These are phyloP conservation scores for Ophiostoma himal-ulmi DNA, from an alignment of 2,329 filamentous ascomycete genomes.

Conservation along the genomic window DNA sequence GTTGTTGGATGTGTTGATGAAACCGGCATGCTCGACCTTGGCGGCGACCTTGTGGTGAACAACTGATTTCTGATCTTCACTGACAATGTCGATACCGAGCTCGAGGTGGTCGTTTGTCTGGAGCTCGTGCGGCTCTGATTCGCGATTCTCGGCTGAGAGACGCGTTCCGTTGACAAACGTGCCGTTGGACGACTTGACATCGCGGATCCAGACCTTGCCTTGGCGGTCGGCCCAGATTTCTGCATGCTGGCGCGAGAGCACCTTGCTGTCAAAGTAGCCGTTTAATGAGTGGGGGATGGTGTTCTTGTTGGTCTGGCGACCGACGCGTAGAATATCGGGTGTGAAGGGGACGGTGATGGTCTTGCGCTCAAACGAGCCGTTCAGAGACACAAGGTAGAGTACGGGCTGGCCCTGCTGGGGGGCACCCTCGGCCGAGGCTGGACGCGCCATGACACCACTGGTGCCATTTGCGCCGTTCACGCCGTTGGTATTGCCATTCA, in stretches of 20 bases:
- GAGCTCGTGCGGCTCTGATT: slow-evolving; percentile 91
- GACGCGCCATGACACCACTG: slow-evolving; percentile 53
- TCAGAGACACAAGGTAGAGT: slow-evolving; percentile 80
- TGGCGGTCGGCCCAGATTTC: slow-evolving; percentile 85
- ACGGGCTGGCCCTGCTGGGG: slow-evolving; percentile 62
- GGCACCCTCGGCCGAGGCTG: slow-evolving; percentile 53
- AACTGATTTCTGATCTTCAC: slow-evolving; percentile 96
- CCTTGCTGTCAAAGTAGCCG: slow-evolving; percentile 97
- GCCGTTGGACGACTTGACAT: slow-evolving; percentile 97
- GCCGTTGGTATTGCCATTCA: not conserved
- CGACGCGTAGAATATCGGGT: slow-evolving; percentile 91
- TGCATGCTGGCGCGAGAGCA: slow-evolving; percentile 90
- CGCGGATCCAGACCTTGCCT: slow-evolving; percentile 90
- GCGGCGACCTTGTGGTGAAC: slow-evolving; percentile 98
- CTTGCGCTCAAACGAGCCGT: slow-evolving; percentile 95
- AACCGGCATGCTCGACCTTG: slow-evolving; percentile 91
- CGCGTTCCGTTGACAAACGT: slow-evolving; percentile 94
- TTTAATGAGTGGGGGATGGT: slow-evolving; percentile 86
- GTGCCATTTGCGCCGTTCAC: slow-evolving; percentile 33
- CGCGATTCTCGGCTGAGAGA: slow-evolving; percentile 86
- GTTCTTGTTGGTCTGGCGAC: slow-evolving; percentile 94
- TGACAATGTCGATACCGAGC: slow-evolving; percentile 96
- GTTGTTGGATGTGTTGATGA: slow-evolving; percentile 55
- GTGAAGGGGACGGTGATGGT: slow-evolving; percentile 88
- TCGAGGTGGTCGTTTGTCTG: slow-evolving; percentile 89